phyloP scores from a whole-genome alignment of 257 asterid species.

The Marsdenia floribunda region DNA sequence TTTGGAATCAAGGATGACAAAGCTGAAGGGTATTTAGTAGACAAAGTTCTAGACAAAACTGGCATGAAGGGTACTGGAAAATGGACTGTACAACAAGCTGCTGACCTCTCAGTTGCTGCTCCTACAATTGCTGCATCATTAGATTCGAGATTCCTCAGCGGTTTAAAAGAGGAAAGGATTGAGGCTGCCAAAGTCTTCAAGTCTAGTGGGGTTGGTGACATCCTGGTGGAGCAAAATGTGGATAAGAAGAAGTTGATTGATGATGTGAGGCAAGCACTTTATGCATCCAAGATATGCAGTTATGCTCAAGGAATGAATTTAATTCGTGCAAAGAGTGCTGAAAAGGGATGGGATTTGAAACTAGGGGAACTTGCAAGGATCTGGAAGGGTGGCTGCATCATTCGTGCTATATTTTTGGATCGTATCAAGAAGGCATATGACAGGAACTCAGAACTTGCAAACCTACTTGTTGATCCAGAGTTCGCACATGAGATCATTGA shows the following conservation, averaged over 20 bases:
- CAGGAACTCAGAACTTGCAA: slow-evolving; percentile 75
- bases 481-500: slow-evolving; percentile 83
- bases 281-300: slow-evolving; percentile 86
- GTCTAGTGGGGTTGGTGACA: slow-evolving; percentile 57
- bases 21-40: slow-evolving; percentile 76
- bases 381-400: slow-evolving; percentile 97
- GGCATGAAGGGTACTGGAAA: slow-evolving; percentile 99
- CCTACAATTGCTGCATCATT: slow-evolving; percentile 93
- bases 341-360: slow-evolving; percentile 83
- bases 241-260: slow-evolving; percentile 64
- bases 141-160: slow-evolving; percentile 93
- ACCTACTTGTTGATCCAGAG: slow-evolving; percentile 87
- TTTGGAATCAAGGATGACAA: slow-evolving; percentile 90
- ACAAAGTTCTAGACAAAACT: slow-evolving; percentile 91
- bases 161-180: slow-evolving; percentile 80
- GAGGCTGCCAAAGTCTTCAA: slow-evolving; percentile 82
- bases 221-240: slow-evolving; percentile 49
- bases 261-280: slow-evolving; percentile 82
- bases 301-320: slow-evolving; percentile 97
- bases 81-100: slow-evolving; percentile 99
- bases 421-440: slow-evolving; percentile 93
- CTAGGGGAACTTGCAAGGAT: slow-evolving; percentile 93
- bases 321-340: slow-evolving; percentile 84
- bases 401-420: slow-evolving; percentile 92
- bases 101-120: slow-evolving; percentile 86